phyloP scores from a whole-genome alignment of 441 rosid genomes.

The Euphorbia corollata region DNA sequence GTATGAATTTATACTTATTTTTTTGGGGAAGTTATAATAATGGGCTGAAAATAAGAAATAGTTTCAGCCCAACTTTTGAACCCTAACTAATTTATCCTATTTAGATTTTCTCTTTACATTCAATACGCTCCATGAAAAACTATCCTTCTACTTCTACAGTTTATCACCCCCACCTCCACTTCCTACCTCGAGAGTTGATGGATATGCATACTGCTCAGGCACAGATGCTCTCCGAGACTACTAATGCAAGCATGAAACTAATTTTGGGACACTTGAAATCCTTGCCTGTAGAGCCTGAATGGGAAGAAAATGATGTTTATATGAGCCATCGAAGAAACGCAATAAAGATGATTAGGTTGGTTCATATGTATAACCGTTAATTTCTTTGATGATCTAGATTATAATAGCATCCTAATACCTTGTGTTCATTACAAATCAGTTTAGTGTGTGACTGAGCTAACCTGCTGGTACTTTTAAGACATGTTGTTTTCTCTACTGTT shows the following conservation, averaged over 20 bases:
- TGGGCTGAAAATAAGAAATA: no score
- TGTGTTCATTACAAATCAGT: not conserved
- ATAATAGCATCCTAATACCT: not conserved
- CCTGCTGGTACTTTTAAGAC: not conserved
- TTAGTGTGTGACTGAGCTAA: not conserved
- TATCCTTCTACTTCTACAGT: no score
- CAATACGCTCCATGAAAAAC: no score
- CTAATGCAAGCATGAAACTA: conserved; percentile 31
- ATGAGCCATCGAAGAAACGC: conserved; percentile 67
- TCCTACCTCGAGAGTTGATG: conserved; percentile 20
- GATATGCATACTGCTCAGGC: conserved; percentile 20
- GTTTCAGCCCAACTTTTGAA: no score
- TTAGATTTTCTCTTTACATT: no score
- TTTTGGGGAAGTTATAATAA: no score
- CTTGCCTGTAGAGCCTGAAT: conserved; percentile 66
- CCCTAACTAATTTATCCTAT: no score
- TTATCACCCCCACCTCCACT: no score
- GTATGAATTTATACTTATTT: no score
- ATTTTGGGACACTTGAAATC: conserved; percentile 38
- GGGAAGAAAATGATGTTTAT: conserved; percentile 86
- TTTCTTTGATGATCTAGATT: not conserved
- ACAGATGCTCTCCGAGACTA: conserved; percentile 26
- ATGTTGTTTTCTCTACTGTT: not conserved
- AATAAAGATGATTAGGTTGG: conserved; percentile 68
- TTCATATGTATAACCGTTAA: not conserved